Evolutionary conservation across 2,329 filamentous ascomycete species (phyloP), one percentile per base, ranked within the genome.

Genomic region (Verticillium longisporum): DNA sequence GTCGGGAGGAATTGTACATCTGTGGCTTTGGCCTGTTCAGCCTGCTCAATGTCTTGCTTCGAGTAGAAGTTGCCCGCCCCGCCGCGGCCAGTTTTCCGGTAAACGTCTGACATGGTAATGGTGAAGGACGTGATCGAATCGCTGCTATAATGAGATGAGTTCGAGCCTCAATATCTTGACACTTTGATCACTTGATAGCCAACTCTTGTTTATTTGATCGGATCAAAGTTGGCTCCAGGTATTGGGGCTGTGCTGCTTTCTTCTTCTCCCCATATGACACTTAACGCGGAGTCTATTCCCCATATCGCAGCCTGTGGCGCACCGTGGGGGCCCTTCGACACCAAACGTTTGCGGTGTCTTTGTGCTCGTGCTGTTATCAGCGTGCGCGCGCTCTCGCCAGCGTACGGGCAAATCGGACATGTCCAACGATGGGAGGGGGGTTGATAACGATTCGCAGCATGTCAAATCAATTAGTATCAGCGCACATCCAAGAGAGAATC

Each of bases 11-110:
- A 31, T 32, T 32, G 7, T 33, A 33, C 60, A 38, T 65, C 26
- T 34, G 32, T 61, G 37, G 63, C 65, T 61, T 63, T 66, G 18
- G 66, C 70, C 63, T 72, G 75, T 60, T 70, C 68, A 55, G 72
- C 75, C 34, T 82, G 78, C 33, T 83, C 77, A 32, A 81, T 71
- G 61, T 85, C 78, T 65, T 80, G 77, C 64, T 81, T 78, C 68
- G 77, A 77, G 68, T 80, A 80, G 70, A 82, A 87, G 72, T 89
- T 89, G 59, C 86, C 86, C 6, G 85, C 85, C 58, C 86, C 86
- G 59, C 86, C 86, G 57, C 86, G 82, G 61, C 86, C 86, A 53
- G 81, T 77, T 62, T 78, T 78, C 65, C 77, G 77, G 65, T 81
- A 82, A 10, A 50, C 41, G 41, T 50, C 41, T 21, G 41, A 50